A percentile compares a stretch with the other conserved stretches of the same genome.
Evolutionary conservation across 2,329 filamentous ascomycete genomes (phyloP).

Genomic region (Alternaria consortialis): DNA sequence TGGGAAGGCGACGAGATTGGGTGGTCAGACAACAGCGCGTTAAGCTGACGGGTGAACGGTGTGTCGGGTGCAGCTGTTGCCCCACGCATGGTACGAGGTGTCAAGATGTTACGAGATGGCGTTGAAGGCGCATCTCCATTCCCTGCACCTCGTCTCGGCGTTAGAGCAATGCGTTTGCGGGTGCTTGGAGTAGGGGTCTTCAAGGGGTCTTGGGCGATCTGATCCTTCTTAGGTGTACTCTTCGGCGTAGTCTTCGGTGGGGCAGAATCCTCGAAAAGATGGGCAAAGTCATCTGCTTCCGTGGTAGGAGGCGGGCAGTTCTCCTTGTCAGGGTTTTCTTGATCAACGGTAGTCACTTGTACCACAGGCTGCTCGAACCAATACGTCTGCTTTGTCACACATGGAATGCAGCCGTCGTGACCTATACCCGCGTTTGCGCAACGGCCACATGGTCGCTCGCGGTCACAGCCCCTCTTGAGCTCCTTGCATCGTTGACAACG

Average conservation of each 20-base stretch:
- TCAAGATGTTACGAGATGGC: constrained; percentile 49
- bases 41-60: constrained; percentile 70
- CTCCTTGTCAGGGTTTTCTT: constrained; percentile 62
- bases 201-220: constrained; percentile 60
- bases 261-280: constrained; percentile 72
- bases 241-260: constrained; percentile 65
- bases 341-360: constrained; percentile 18
- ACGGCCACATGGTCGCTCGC: constrained; percentile 36
- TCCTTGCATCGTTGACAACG: constrained; percentile 38
- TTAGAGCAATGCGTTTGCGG: constrained; percentile 48
- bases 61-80: constrained; percentile 54
- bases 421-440: constrained; percentile 33
- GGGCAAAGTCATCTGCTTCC: constrained; percentile 63
- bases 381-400: constrained; percentile 23
- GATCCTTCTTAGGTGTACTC: constrained; percentile 68
- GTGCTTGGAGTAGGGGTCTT: constrained; percentile 56
- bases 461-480: constrained; percentile 36
- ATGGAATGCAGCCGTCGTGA: constrained; percentile 34
- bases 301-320: constrained; percentile 56
- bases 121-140: constrained; percentile 25
- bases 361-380: constrained; percentile 30
- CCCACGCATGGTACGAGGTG: constrained; percentile 48
- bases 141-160: constrained; percentile 40
- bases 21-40: constrained; percentile 63
- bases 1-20: constrained; percentile 44